phyloP scores from a whole-genome alignment of 2,329 filamentous ascomycete genomes.

The Trichoderma asperellum region DNA sequence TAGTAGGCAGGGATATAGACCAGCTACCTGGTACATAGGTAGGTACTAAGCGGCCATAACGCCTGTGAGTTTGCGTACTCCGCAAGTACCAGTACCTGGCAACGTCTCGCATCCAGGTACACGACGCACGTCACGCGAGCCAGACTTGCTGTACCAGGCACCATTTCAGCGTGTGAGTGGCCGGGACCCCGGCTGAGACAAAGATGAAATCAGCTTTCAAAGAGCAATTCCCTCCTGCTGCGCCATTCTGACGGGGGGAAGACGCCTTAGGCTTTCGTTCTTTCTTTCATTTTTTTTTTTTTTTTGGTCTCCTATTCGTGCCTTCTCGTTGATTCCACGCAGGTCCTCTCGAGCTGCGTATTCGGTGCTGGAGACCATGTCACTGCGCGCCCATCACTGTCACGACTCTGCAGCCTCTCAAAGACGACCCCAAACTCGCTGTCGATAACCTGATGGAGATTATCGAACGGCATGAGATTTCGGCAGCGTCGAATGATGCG shows the following conservation, averaged over 20 bases:
- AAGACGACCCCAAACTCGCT: neutral
- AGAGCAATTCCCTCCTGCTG: slow-evolving; percentile 4
- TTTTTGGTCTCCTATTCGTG: neutral
- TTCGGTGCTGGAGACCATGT: neutral
- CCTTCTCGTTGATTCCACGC: neutral
- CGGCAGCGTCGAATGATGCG: neutral
- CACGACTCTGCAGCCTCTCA: slow-evolving; percentile 1
- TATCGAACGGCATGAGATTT: slow-evolving; percentile 8
- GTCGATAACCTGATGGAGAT: neutral
- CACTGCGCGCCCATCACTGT: neutral
- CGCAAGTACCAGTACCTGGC: neutral
- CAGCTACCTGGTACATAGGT: no score
- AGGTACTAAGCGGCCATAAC: neutral
- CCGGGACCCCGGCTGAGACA: slow-evolving; percentile 2
- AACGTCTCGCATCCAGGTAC: neutral
- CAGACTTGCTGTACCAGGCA: neutral
- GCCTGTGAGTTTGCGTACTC: neutral
- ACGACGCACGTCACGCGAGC: neutral
- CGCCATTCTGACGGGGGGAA: neutral
- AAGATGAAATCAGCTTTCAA: slow-evolving; percentile 14
- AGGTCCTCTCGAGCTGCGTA: neutral
- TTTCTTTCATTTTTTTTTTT: neutral
- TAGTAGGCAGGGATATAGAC: no score
- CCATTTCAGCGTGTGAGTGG: neutral
- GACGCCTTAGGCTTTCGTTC: slow-evolving; percentile 10